Conservation (phyloP, 495 filamentous ascomycete genomes). For the Clohesyomyces aquaticus region DNA sequence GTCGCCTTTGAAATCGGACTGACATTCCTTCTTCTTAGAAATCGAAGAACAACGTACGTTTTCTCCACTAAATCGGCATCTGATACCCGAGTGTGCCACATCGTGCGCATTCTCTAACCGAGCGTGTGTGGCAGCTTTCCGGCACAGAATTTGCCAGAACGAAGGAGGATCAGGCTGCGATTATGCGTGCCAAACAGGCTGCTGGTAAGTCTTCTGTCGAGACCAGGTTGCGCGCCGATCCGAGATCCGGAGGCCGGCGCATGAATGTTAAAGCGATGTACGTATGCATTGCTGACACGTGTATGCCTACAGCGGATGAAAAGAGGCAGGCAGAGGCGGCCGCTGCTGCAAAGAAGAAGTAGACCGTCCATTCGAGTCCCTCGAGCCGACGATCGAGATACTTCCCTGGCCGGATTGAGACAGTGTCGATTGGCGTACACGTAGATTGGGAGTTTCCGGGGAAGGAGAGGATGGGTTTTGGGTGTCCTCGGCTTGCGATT, state of each 20-base stretch:
- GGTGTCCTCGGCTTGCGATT: neutral
- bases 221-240: neutral
- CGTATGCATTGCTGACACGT: slow-evolving; percentile 27
- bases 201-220: slow-evolving; percentile 71
- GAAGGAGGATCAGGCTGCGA: slow-evolving; percentile 76
- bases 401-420: no score
- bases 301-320: slow-evolving; percentile 34
- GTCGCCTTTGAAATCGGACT: no score
- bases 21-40: slow-evolving; percentile 58
- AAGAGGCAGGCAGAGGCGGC: slow-evolving; percentile 24
- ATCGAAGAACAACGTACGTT: slow-evolving; percentile 55
- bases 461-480: neutral
- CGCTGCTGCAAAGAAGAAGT: neutral
- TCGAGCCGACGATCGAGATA: no score
- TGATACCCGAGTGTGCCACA: neutral
- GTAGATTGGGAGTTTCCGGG: neutral
- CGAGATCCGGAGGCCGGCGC: neutral
- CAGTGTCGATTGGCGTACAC: neutral
- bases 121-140: slow-evolving; percentile 50
- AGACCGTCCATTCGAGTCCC: neutral
- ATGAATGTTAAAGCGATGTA: neutral
- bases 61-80: neutral
- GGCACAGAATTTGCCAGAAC: slow-evolving; percentile 71
- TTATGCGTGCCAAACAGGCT: slow-evolving; percentile 89
- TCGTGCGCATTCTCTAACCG: slow-evolving; percentile 5